phyloP scores from a whole-genome alignment of 1,139 yeast species.

The Taphrina wiesneri region DNA sequence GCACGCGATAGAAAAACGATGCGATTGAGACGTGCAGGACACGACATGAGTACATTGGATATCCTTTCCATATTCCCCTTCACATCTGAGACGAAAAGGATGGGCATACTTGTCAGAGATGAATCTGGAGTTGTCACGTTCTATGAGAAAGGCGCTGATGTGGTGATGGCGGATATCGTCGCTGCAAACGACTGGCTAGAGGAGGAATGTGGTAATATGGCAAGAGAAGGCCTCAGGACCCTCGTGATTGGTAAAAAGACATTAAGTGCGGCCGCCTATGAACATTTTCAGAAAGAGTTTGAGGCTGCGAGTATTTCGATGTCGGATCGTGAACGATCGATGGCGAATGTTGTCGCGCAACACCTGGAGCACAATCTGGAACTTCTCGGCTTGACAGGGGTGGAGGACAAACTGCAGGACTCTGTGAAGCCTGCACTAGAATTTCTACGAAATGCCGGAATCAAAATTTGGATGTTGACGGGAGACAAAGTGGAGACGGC shows the following conservation, averaged over 20 bases:
- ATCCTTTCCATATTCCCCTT: conserved; percentile 87
- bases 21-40: conserved; percentile 48
- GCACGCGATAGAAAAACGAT: conserved; percentile 80
- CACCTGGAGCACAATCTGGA: conserved; percentile 82
- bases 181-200: conserved; percentile 91
- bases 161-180: conserved; percentile 87
- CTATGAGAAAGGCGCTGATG: conserved; percentile 92
- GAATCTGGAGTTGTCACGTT: conserved; percentile 74
- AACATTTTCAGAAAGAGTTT: conserved; percentile 64
- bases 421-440: conserved; percentile 93
- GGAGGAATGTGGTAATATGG: conserved; percentile 97
- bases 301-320: conserved; percentile 73
- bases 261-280: conserved; percentile 57
- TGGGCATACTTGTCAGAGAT: conserved; percentile 85
- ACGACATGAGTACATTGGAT: conserved; percentile 58
- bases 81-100: conserved; percentile 90
- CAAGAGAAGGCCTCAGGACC: conserved; percentile 95
- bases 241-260: conserved; percentile 85
- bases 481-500: conserved; percentile 99
- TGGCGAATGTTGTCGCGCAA: conserved; percentile 67
- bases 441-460: conserved; percentile 89
- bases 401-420: conserved; percentile 88
- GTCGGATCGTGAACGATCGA: conserved; percentile 71
- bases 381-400: conserved; percentile 90
- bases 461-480: conserved; percentile 97